Evolutionary conservation across 2,329 filamentous ascomycete species (phyloP).

Genomic region (Chaetothyriales sp.): DNA sequence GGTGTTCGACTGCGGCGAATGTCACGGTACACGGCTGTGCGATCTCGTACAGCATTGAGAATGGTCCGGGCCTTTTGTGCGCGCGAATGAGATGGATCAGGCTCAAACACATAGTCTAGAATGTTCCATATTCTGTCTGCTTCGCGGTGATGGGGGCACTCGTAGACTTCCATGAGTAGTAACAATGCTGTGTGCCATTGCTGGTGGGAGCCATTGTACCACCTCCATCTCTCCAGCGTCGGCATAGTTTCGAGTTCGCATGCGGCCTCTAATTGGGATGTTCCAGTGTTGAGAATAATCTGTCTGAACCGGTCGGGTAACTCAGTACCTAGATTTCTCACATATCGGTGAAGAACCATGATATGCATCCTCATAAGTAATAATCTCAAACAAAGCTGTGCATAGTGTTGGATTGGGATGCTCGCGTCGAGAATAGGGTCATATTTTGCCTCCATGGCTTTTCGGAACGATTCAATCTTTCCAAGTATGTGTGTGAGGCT

Average conservation of each 20-base stretch:
- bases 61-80: constrained; percentile 48
- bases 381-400: constrained; percentile 51
- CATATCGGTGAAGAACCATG: constrained; percentile 56
- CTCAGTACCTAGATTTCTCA: constrained; percentile 28
- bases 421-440: constrained; percentile 46
- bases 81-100: constrained; percentile 39
- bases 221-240: constrained; percentile 46
- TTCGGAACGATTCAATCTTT: constrained; percentile 56
- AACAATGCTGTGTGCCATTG: constrained; percentile 60
- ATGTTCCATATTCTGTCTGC: constrained; percentile 56
- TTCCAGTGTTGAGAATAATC: constrained; percentile 50
- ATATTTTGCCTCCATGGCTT: constrained; percentile 52
- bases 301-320: constrained; percentile 45
- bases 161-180: constrained; percentile 53
- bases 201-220: constrained; percentile 59
- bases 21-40: constrained; percentile 21
- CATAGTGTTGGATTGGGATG: constrained; percentile 49
- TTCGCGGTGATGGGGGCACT: constrained; percentile 42
- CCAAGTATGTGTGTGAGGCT: constrained; percentile 50
- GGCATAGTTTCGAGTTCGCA: constrained; percentile 42
- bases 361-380: constrained; percentile 50
- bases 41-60: constrained; percentile 46
- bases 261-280: constrained; percentile 40
- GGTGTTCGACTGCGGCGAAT: constrained; percentile 21
- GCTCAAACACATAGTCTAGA: constrained; percentile 58